Percentiles rank a stretch among this genome's conserved stretches.
Conservation (phyloP, 129 eudicot genomes). For the Flaveria brownii region DNA sequence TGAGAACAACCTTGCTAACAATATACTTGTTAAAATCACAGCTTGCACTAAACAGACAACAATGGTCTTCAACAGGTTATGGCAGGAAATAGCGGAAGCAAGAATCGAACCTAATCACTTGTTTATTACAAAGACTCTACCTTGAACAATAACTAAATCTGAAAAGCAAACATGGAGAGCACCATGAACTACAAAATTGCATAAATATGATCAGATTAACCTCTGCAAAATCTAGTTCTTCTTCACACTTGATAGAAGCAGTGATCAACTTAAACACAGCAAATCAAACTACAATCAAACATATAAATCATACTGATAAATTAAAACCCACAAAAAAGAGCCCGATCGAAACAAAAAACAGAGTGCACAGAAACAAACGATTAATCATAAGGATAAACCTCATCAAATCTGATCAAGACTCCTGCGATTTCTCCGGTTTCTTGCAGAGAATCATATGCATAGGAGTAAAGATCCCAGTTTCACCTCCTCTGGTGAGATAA, state of each 20-base stretch:
- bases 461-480: slow-evolving; percentile 74
- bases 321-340: slow-evolving; percentile 15
- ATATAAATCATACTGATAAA: slow-evolving; percentile 33
- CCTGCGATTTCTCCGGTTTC: slow-evolving; percentile 52
- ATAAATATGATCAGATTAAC: not conserved
- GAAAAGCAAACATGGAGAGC: not conserved
- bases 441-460: slow-evolving; percentile 95
- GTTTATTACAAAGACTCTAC: too few relatives aligned
- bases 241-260: slow-evolving; percentile 17
- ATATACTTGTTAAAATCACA: too few relatives aligned
- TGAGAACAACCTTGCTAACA: too few relatives aligned
- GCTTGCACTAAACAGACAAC: too few relatives aligned
- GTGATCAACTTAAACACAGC: slow-evolving; percentile 25
- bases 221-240: slow-evolving; percentile 32
- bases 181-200: not conserved
- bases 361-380: slow-evolving; percentile 17
- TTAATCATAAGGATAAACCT: slow-evolving; percentile 34
- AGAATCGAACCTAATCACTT: too few relatives aligned
- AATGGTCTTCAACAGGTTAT: too few relatives aligned
- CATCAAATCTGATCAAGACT: slow-evolving; percentile 28
- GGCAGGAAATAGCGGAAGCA: too few relatives aligned
- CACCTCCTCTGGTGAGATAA: slow-evolving; percentile 76
- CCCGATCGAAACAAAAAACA: slow-evolving; percentile 3
- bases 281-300: slow-evolving; percentile 6
- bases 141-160: not conserved